A percentile compares a stretch with the other conserved stretches of the same genome.
Evolutionary conservation across 257 asterid species (phyloP).

Genomic region (Rauvolfia tetraphylla): DNA sequence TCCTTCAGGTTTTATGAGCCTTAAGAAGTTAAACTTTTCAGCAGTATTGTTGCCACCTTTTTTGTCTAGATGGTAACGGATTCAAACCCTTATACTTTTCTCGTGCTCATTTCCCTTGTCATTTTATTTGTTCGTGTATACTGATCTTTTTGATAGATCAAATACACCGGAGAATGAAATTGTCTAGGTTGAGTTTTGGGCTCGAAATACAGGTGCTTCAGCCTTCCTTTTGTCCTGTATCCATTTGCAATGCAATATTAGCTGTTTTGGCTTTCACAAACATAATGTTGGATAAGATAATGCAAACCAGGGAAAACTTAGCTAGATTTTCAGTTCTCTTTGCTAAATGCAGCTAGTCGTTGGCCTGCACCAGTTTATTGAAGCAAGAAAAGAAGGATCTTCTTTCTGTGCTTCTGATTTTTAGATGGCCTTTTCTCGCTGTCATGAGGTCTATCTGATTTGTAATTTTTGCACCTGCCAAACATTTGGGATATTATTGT

Average conservation of each 20-base stretch:
- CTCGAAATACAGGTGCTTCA: background rate
- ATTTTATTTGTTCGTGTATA: background rate
- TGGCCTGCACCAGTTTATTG: background rate
- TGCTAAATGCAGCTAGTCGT: background rate
- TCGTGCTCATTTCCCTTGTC: background rate
- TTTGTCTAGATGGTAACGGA: background rate
- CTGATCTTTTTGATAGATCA: background rate
- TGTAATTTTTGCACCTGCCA: background rate
- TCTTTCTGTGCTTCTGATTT: background rate
- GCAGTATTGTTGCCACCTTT: background rate
- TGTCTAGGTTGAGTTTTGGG: background rate
- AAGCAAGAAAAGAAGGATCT: background rate
- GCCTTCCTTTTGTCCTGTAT: background rate
- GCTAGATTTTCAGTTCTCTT: background rate
- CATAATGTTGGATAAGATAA: background rate
- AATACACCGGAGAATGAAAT: background rate
- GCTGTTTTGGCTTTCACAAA: background rate
- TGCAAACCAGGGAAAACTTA: background rate
- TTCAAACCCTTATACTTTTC: background rate
- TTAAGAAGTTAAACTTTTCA: background rate
- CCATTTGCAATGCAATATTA: background rate
- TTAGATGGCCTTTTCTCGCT: background rate
- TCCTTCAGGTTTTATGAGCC: background rate
- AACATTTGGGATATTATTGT: background rate
- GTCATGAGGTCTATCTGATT: background rate